These are phyloP conservation scores for Cinchona pubescens DNA, from an alignment of 257 asterid species.

Conservation along the genomic window DNA sequence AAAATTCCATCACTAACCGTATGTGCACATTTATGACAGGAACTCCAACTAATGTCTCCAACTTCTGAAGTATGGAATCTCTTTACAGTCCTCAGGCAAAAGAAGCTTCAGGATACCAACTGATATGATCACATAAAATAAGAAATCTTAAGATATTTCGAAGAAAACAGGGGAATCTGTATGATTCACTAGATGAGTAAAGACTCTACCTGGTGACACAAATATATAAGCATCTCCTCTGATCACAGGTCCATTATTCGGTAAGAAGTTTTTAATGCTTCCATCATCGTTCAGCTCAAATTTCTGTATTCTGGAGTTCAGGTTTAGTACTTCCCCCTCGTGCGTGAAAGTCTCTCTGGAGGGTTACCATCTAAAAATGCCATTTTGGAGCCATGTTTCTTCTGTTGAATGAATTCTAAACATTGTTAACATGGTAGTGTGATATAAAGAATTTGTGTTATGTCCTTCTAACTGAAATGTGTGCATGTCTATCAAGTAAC, in stretches of 20 bases:
- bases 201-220: conserved; percentile 78
- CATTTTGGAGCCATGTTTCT: conserved; percentile 97
- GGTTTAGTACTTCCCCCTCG: conserved; percentile 78
- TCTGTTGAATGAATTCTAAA: conserved; percentile 44
- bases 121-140: conserved; percentile 25
- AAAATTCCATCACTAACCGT: conserved; percentile 51
- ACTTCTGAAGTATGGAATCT: conserved; percentile 64
- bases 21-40: conserved; percentile 92
- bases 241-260: conserved; percentile 56
- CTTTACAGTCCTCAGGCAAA: conserved; percentile 88
- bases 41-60: conserved; percentile 89
- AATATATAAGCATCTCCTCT: conserved; percentile 87
- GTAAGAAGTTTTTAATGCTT: conserved; percentile 57
- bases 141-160: conserved; percentile 12
- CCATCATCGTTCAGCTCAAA: conserved; percentile 75
- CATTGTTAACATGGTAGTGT: conserved; percentile 6
- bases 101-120: conserved; percentile 90
- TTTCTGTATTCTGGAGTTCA: conserved; percentile 75
- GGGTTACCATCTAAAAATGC: conserved; percentile 98
- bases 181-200: conserved; percentile 5
- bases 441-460: neutral
- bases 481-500: neutral
- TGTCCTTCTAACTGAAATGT: neutral
- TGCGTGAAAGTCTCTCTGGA: conserved; percentile 97
- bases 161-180: neutral